These are phyloP conservation scores for Annulohypoxylon maeteangense DNA, from an alignment of 495 filamentous ascomycete genomes.

Conservation along the genomic window DNA sequence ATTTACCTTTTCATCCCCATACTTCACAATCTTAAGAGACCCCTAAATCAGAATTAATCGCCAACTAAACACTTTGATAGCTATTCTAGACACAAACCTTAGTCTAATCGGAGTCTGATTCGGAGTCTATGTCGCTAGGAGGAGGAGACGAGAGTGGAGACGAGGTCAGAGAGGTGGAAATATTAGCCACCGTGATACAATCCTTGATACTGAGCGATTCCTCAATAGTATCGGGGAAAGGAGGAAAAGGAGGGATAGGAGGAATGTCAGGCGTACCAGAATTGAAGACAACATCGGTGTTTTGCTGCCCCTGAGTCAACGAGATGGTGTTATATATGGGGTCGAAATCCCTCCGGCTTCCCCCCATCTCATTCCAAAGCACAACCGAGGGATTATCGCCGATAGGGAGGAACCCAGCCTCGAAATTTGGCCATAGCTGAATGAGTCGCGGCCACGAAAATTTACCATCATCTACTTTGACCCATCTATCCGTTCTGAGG, in stretches of 20 bases:
- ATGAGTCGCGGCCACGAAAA: constrained; percentile 7
- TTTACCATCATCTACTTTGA: background rate
- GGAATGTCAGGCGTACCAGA: background rate
- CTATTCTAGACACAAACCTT: too few species aligned
- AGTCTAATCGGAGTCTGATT: background rate
- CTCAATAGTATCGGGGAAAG: background rate
- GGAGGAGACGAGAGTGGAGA: background rate
- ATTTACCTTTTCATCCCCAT: too few species aligned
- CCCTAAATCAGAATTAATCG: too few species aligned
- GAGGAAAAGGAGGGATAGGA: background rate
- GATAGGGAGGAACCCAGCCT: background rate
- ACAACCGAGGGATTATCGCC: constrained; percentile 10
- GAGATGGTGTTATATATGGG: background rate
- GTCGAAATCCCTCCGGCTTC: background rate
- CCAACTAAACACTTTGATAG: too few species aligned
- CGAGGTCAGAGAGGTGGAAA: background rate
- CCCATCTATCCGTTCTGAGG: background rate
- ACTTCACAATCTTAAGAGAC: too few species aligned
- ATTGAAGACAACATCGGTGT: background rate
- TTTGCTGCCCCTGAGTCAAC: too few species aligned
- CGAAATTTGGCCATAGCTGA: background rate
- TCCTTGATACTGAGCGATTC: background rate
- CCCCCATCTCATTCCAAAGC: background rate
- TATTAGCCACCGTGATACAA: background rate
- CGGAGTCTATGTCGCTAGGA: background rate